A percentile compares a stretch with the other conserved stretches of the same genome.
phyloP scores from a whole-genome alignment of 805 yeast genomes.

The Kodamaea laetipori region DNA sequence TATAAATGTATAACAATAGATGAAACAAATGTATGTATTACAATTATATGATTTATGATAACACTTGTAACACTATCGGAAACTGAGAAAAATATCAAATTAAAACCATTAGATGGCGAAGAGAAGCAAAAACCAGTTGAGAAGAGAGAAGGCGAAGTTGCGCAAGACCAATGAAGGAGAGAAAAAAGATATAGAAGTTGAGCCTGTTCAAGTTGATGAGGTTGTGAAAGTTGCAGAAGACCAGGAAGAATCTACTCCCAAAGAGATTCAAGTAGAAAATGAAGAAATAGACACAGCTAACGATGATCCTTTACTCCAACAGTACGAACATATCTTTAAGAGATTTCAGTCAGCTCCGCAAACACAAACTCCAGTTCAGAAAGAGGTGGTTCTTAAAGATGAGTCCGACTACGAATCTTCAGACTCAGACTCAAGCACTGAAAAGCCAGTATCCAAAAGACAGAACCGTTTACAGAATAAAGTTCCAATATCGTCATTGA shows the following conservation, averaged over 20 bases:
- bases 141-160: slow-evolving; percentile 49
- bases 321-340: slow-evolving; percentile 25
- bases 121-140: slow-evolving; percentile 53
- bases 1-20: neutral
- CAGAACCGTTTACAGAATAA: slow-evolving; percentile 55
- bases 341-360: slow-evolving; percentile 15
- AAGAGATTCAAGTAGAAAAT: neutral
- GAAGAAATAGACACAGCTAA: slow-evolving; percentile 8
- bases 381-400: neutral
- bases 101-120: too few species aligned
- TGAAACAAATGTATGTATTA: too few species aligned
- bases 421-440: slow-evolving; percentile 17
- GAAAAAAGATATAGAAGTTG: neutral
- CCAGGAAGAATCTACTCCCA: too few species aligned
- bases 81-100: neutral
- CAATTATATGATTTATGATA: too few species aligned
- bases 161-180: slow-evolving; percentile 25
- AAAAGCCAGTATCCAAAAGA: slow-evolving; percentile 42
- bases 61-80: too few species aligned
- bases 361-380: slow-evolving; percentile 2
- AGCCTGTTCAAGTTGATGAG: too few species aligned
- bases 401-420: slow-evolving; percentile 25
- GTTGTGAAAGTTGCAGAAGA: too few species aligned
- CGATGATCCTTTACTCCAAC: slow-evolving; percentile 19
- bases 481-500: slow-evolving; percentile 67